Percentiles rank a stretch among this genome's conserved stretches.
Conservation (phyloP, 2,329 filamentous ascomycete genomes). For the Aspergillus piperis region DNA sequence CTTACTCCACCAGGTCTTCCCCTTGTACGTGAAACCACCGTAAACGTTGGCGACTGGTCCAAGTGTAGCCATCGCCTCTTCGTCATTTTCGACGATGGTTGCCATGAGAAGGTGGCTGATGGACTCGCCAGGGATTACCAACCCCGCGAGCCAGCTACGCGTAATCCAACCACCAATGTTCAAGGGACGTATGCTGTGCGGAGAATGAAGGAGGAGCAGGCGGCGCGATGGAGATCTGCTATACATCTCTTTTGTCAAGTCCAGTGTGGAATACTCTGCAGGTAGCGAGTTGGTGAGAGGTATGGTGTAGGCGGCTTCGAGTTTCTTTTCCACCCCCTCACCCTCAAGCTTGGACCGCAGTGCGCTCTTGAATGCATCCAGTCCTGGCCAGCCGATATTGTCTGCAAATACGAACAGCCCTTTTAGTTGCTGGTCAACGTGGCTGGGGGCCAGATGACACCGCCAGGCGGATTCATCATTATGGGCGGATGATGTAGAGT, state of each 20-base stretch:
- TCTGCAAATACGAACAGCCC: conserved; percentile 55
- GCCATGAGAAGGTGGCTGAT: conserved; percentile 59
- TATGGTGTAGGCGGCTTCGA: conserved; percentile 14
- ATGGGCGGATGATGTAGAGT: conserved; percentile 14
- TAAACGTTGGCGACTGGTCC: conserved; percentile 56
- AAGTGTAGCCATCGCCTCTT: conserved; percentile 49
- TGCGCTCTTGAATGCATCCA: conserved; percentile 39
- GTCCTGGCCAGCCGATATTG: conserved; percentile 52
- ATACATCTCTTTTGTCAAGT: conserved; percentile 34
- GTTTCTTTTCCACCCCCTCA: conserved; percentile 14
- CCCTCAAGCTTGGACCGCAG: conserved; percentile 40
- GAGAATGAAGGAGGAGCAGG: conserved; percentile 29
- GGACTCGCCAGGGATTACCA: conserved; percentile 57
- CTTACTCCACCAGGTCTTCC: conserved; percentile 60
- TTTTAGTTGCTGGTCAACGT: conserved; percentile 47
- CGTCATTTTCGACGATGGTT: conserved; percentile 58
- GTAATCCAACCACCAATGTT: conserved; percentile 57
- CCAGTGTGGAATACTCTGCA: not conserved
- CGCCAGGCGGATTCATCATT: conserved; percentile 34
- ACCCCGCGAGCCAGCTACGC: conserved; percentile 56
- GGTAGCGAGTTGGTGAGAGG: conserved; percentile 16
- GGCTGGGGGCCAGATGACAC: conserved; percentile 39
- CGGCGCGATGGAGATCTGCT: conserved; percentile 30
- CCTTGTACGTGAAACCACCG: conserved; percentile 56
- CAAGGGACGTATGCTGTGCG: conserved; percentile 17